These are phyloP conservation scores for Trichosanthes cucumerina DNA, from an alignment of 306 rosid genomes.

Conservation along the genomic window DNA sequence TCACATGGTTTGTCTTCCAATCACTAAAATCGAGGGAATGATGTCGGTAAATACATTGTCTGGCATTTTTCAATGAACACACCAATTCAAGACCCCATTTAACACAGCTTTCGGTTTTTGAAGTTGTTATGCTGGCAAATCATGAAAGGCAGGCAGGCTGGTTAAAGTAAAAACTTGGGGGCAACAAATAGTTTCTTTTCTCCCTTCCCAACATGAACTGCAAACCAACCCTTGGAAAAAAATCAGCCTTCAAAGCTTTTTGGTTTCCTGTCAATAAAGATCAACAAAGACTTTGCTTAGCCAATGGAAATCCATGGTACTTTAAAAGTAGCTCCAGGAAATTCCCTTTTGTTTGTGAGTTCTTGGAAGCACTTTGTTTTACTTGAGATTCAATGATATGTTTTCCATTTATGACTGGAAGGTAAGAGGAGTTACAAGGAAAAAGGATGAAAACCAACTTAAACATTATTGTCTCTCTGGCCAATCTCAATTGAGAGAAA, in stretches of 20 bases:
- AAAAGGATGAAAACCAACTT: not conserved
- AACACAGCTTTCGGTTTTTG: not conserved
- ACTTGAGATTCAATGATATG: not conserved
- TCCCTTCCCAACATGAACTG: not conserved
- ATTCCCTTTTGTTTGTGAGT: not conserved
- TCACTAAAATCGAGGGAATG: not conserved
- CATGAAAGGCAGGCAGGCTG: not conserved
- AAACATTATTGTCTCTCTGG: not conserved
- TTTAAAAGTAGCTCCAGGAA: not conserved
- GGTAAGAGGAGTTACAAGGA: not conserved
- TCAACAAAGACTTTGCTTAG: not conserved
- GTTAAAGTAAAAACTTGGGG: not conserved
- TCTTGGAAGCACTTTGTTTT: not conserved
- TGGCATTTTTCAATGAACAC: not conserved
- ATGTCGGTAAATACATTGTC: not conserved
- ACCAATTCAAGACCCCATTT: not conserved
- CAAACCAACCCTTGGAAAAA: not conserved
- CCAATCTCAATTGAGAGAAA: not conserved
- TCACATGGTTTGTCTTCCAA: conserved; percentile 2
- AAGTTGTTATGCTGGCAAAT: not conserved
- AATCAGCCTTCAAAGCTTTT: not conserved
- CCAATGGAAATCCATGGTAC: not conserved
- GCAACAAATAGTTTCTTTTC: not conserved
- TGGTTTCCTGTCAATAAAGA: conserved; percentile 1
- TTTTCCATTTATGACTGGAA: not conserved